phyloP scores from a whole-genome alignment of 2,329 filamentous ascomycete species.

The Cladobotryum mycophilum region DNA sequence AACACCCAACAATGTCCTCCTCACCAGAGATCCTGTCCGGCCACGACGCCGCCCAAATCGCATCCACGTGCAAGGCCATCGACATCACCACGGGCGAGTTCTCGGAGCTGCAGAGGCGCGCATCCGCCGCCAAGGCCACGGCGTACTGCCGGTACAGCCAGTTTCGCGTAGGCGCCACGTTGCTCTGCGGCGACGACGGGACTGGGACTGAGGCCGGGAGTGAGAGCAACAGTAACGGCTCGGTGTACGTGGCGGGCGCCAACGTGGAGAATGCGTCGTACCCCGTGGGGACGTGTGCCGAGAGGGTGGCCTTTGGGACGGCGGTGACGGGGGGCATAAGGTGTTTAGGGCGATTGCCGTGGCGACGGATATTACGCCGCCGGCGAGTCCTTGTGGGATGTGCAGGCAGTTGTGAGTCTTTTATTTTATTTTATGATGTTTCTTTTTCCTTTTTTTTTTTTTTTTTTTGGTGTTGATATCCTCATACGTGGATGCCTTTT shows the following conservation, averaged over 20 bases:
- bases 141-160: slow-evolving; percentile 93
- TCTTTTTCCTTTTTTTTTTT: neutral
- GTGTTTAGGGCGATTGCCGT: slow-evolving; percentile 76
- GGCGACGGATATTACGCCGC: slow-evolving; percentile 66
- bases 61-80: slow-evolving; percentile 25
- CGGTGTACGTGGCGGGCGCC: slow-evolving; percentile 48
- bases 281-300: slow-evolving; percentile 91
- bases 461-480: no score
- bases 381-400: slow-evolving; percentile 84
- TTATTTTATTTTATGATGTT: neutral
- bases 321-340: slow-evolving; percentile 59
- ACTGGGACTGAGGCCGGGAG: slow-evolving; percentile 21
- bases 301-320: slow-evolving; percentile 79
- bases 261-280: slow-evolving; percentile 93
- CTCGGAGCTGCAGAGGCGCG: slow-evolving; percentile 52
- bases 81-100: slow-evolving; percentile 59
- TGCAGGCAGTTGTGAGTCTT: slow-evolving; percentile 86
- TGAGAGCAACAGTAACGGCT: neutral
- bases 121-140: slow-evolving; percentile 63
- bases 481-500: neutral
- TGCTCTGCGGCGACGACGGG: slow-evolving; percentile 57
- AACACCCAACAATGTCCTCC: slow-evolving; percentile 1
- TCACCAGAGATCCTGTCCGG: slow-evolving; percentile 18
- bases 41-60: slow-evolving; percentile 22
- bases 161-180: slow-evolving; percentile 81